phyloP scores from a whole-genome alignment of 139 green algal species.

The Chlorella sorokiniana region DNA sequence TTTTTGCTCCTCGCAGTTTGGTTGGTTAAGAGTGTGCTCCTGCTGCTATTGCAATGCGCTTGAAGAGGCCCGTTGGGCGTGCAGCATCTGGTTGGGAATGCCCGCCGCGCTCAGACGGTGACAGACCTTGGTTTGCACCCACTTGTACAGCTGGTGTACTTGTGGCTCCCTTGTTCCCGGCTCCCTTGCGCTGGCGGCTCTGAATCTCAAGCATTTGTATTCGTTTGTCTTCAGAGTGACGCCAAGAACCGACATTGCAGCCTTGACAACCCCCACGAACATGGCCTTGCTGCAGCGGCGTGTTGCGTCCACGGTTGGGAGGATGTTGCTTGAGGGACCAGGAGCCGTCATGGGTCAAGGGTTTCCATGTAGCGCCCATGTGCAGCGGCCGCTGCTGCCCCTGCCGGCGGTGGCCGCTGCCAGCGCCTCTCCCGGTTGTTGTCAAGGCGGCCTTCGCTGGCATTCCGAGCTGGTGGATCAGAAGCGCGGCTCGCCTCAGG shows the following conservation, averaged over 20 bases:
- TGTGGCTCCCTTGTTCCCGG: too few species aligned
- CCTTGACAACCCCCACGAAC: neutral
- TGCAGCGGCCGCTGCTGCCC: neutral
- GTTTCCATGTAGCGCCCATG: neutral
- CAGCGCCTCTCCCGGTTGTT: neutral
- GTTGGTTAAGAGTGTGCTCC: neutral
- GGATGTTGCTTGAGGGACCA: neutral
- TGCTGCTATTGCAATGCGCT: neutral
- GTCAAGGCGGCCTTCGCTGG: constrained; percentile 5
- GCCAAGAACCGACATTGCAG: too few species aligned
- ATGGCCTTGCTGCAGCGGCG: constrained; percentile 3
- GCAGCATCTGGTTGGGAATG: neutral
- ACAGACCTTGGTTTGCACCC: neutral
- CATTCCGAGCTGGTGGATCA: constrained; percentile 11
- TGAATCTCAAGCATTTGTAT: too few species aligned
- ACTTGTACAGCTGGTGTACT: neutral
- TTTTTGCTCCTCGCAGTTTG: too few species aligned
- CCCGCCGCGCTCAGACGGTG: neutral
- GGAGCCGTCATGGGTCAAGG: neutral
- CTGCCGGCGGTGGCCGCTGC: neutral
- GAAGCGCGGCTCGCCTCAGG: neutral
- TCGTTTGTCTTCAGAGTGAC: too few species aligned
- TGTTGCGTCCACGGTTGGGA: neutral
- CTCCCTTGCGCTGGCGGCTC: neutral
- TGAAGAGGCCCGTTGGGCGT: neutral